Percentiles rank a stretch among this genome's conserved stretches.
phyloP scores from a whole-genome alignment of 2,329 filamentous ascomycete genomes.

The Didymella segeticola region DNA sequence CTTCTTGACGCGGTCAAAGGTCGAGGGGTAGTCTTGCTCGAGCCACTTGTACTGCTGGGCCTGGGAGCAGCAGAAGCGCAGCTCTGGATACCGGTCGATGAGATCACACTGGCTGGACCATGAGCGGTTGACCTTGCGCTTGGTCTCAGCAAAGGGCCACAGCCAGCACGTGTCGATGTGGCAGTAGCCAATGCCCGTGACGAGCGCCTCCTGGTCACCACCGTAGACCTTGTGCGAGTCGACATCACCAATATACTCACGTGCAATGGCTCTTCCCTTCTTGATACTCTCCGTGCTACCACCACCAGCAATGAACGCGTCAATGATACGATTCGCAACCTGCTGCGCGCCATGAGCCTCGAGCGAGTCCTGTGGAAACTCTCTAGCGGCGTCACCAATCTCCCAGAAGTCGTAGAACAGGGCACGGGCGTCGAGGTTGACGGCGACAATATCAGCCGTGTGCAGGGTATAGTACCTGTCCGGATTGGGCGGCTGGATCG shows the following conservation, averaged over 20 bases:
- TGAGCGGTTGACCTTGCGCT: constrained; percentile 91
- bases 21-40: constrained; percentile 84
- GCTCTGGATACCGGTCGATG: constrained; percentile 93
- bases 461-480: constrained; percentile 79
- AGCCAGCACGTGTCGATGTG: constrained; percentile 99
- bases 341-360: constrained; percentile 86
- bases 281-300: constrained; percentile 75
- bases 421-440: constrained; percentile 83
- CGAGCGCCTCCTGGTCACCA: constrained; percentile 73
- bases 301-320: constrained; percentile 82
- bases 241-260: constrained; percentile 81
- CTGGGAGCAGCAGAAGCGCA: constrained; percentile 90
- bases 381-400: constrained; percentile 86
- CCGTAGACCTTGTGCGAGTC: constrained; percentile 87
- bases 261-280: constrained; percentile 81
- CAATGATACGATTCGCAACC: constrained; percentile 86
- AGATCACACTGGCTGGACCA: constrained; percentile 97
- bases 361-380: constrained; percentile 88
- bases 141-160: constrained; percentile 98
- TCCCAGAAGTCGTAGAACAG: constrained; percentile 96
- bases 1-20: constrained; percentile 87
- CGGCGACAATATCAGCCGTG: constrained; percentile 84
- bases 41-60: constrained; percentile 99
- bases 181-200: constrained; percentile 92
- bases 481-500: constrained; percentile 87